Evolutionary conservation across 2,329 filamentous ascomycete species (phyloP).

Genomic region (Neobulgaria alba): DNA sequence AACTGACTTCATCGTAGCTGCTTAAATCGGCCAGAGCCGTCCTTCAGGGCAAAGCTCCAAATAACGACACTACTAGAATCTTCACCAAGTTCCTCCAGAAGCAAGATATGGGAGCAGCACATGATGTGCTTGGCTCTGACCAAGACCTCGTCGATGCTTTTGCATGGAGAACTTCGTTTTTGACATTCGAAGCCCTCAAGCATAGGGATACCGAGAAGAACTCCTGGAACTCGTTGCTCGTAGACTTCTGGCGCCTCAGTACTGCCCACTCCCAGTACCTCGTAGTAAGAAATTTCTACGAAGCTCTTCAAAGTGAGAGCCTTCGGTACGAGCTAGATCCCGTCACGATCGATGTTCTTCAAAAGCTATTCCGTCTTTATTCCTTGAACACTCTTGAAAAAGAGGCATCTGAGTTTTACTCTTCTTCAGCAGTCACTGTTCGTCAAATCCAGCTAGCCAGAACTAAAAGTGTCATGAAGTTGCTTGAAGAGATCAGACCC

Average conservation of each 20-base stretch:
- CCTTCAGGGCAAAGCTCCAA: conserved; percentile 51
- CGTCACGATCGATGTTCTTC: conserved; percentile 49
- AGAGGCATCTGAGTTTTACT: conserved; percentile 66
- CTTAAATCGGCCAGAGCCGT: conserved; percentile 68
- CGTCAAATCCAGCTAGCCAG: conserved; percentile 64
- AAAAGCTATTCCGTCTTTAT: conserved; percentile 59
- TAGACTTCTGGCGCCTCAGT: conserved; percentile 69
- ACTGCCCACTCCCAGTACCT: conserved; percentile 72
- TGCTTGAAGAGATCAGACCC: conserved; percentile 63
- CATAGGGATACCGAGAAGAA: conserved; percentile 68
- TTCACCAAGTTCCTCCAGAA: conserved; percentile 55
- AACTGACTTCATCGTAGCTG: conserved; percentile 34
- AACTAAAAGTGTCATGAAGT: conserved; percentile 57
- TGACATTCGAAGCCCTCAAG: conserved; percentile 68
- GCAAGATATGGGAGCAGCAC: conserved; percentile 62
- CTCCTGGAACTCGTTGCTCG: conserved; percentile 68
- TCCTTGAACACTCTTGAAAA: conserved; percentile 58
- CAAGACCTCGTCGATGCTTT: conserved; percentile 65
- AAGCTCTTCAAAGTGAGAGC: conserved; percentile 48
- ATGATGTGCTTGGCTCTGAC: conserved; percentile 64
- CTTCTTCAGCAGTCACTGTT: conserved; percentile 58
- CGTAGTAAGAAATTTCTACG: conserved; percentile 73
- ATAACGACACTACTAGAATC: conserved; percentile 61
- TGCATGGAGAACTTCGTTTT: conserved; percentile 64
- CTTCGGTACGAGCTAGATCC: conserved; percentile 46